Percentiles rank a stretch among this genome's conserved stretches.
phyloP scores from a whole-genome alignment of 495 filamentous ascomycete genomes.

The Penicillium angulare region DNA sequence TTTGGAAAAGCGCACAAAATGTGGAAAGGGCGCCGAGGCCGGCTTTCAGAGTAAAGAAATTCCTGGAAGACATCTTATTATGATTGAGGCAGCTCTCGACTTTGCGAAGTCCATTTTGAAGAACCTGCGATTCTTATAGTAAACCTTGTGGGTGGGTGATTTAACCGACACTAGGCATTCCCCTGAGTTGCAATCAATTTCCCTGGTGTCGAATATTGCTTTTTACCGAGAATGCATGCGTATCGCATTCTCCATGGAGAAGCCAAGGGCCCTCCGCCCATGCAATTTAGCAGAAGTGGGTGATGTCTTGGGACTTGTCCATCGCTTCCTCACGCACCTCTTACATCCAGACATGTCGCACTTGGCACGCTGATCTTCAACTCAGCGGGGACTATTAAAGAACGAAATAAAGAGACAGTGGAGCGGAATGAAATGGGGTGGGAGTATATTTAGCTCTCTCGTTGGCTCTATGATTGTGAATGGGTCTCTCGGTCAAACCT shows the following conservation, averaged over 20 bases:
- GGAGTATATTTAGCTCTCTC: not conserved
- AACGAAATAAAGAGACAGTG: not conserved
- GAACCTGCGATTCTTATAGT: not conserved
- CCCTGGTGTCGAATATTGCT: not conserved
- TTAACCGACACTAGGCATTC: not conserved
- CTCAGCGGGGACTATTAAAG: not conserved
- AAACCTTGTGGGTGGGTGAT: not conserved
- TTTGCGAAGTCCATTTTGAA: not conserved
- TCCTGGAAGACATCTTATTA: not conserved
- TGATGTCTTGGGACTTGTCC: not conserved
- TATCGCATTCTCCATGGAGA: not conserved
- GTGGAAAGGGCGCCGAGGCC: conserved; percentile 12
- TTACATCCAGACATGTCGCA: not conserved
- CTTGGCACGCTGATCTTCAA: not conserved
- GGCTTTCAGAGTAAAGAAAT: not conserved
- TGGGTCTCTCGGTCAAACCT: conserved; percentile 1
- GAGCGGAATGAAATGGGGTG: no score
- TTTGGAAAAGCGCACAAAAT: conserved; percentile 2
- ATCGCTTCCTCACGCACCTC: not conserved
- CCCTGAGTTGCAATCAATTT: not conserved
- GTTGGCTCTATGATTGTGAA: not conserved
- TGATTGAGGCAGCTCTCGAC: not conserved
- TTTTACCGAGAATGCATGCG: not conserved
- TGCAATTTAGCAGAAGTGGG: not conserved
- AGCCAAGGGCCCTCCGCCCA: not conserved